Conservation (phyloP, 2,329 filamentous ascomycete species). For the Hypoxylon sp. region DNA sequence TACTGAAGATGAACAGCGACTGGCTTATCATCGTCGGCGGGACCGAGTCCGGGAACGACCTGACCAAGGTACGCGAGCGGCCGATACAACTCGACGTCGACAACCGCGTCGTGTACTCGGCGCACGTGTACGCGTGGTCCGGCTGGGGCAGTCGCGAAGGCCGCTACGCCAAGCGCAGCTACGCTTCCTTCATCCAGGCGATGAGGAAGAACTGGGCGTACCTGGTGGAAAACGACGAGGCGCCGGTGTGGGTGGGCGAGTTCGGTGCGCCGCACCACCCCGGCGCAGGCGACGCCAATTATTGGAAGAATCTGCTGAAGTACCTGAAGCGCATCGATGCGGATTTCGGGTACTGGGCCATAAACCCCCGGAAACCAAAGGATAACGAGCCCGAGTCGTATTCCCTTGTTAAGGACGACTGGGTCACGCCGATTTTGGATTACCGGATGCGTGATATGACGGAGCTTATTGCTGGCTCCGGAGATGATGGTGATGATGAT, state of each 20-base stretch:
- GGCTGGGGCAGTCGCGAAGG: slow-evolving; percentile 74
- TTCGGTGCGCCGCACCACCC: slow-evolving; percentile 70
- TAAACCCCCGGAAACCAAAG: slow-evolving; percentile 75
- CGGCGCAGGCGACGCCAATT: slow-evolving; percentile 69
- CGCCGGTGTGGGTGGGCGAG: slow-evolving; percentile 78
- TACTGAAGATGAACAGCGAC: slow-evolving; percentile 70
- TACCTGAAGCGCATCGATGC: slow-evolving; percentile 70
- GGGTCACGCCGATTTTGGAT: slow-evolving; percentile 72
- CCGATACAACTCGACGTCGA: slow-evolving; percentile 70
- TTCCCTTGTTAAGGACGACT: slow-evolving; percentile 72
- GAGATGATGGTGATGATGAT: slow-evolving; percentile 20
- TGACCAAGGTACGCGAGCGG: slow-evolving; percentile 66
- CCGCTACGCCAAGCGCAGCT: slow-evolving; percentile 71
- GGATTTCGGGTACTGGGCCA: slow-evolving; percentile 78
- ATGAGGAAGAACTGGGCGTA: slow-evolving; percentile 78
- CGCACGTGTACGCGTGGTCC: slow-evolving; percentile 78
- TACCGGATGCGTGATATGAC: slow-evolving; percentile 73
- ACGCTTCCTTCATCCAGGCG: slow-evolving; percentile 71
- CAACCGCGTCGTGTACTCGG: slow-evolving; percentile 73
- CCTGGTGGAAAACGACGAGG: slow-evolving; percentile 66
- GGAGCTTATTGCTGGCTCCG: slow-evolving; percentile 61
- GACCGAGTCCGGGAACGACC: slow-evolving; percentile 75
- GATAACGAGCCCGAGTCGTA: slow-evolving; percentile 71
- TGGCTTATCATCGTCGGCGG: slow-evolving; percentile 79
- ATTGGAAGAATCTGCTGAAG: slow-evolving; percentile 73